Conservation (phyloP, 176 grass and related monocot species). For the Thinopyrum elongatum region DNA sequence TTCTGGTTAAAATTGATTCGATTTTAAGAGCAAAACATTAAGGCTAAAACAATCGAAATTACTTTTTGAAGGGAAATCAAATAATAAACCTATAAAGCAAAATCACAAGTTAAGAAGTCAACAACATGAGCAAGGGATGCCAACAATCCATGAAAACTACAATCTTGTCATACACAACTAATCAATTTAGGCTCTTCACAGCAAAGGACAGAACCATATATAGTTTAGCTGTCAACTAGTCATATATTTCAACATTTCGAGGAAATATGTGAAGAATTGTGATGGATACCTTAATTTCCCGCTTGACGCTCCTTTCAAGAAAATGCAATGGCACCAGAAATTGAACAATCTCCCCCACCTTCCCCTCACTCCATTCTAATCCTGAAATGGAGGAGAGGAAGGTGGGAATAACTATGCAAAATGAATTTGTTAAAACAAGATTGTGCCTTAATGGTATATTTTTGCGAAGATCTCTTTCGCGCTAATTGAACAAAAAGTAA, state of each 20-base stretch:
- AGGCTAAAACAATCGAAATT: background rate
- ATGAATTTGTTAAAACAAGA: background rate
- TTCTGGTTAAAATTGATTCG: background rate
- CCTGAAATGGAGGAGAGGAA: conserved; percentile 41
- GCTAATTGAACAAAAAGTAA: conserved; percentile 8
- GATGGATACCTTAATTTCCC: background rate
- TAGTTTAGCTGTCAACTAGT: background rate
- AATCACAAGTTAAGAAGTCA: background rate
- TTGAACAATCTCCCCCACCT: conserved; percentile 25
- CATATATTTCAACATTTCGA: background rate
- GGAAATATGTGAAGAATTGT: background rate
- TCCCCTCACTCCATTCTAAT: conserved; percentile 31
- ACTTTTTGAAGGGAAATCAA: background rate
- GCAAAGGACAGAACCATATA: background rate
- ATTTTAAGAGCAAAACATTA: background rate
- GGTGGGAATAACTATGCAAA: conserved; percentile 16
- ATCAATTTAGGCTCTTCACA: background rate
- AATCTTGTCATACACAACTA: background rate
- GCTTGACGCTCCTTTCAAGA: background rate
- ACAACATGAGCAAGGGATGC: background rate
- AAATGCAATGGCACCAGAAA: background rate
- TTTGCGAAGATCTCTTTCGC: background rate
- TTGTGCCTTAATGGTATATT: conserved; percentile 2
- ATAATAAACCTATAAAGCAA: background rate
- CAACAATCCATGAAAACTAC: background rate